phyloP scores from a whole-genome alignment of 768 basidiomycete species.

The Suillus bovinus region DNA sequence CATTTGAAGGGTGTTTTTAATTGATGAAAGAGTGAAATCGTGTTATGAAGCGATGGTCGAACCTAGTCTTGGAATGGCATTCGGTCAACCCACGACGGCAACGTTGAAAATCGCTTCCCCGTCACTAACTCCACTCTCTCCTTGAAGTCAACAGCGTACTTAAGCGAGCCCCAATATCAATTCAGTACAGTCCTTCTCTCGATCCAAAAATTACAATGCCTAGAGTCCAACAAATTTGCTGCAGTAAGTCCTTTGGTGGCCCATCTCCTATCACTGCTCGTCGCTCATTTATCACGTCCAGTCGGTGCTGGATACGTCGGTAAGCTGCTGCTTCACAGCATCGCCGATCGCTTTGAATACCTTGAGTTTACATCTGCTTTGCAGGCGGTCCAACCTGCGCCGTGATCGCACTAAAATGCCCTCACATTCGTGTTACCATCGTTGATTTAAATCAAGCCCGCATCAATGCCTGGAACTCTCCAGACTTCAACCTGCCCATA shows the following conservation, averaged over 20 bases:
- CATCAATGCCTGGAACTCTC: constrained; percentile 95
- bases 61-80: neutral
- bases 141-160: neutral
- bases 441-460: constrained; percentile 96
- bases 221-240: constrained; percentile 81
- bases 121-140: constrained; percentile 4
- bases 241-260: constrained; percentile 59
- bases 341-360: constrained; percentile 6
- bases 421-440: constrained; percentile 92
- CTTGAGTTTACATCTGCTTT: constrained; percentile 19
- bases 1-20: neutral
- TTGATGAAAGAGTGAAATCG: neutral
- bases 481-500: constrained; percentile 85
- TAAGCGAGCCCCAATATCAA: neutral
- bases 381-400: constrained; percentile 93
- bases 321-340: constrained; percentile 36
- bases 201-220: constrained; percentile 27
- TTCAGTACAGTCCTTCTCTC: neutral
- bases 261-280: constrained; percentile 2
- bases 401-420: constrained; percentile 92
- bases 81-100: neutral
- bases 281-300: constrained; percentile 29
- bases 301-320: constrained; percentile 95
- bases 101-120: neutral
- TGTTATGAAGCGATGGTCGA: neutral